Evolutionary conservation across 345 rosid genomes (phyloP).

Genomic region (Noccaea bulbosa): DNA sequence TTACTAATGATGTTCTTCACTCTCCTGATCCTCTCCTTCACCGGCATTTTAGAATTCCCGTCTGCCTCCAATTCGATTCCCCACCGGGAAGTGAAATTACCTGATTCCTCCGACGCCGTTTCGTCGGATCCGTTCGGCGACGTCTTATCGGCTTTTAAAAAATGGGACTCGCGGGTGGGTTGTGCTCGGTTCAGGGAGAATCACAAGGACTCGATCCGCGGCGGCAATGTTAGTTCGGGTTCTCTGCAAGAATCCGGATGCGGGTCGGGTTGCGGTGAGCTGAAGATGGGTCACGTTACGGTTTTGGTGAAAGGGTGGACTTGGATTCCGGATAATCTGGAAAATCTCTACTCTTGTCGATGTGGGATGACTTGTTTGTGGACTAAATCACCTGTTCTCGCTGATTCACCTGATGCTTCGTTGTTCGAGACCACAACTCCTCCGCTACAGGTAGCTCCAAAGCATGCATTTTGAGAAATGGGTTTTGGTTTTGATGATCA

Average conservation of each 20-base stretch:
- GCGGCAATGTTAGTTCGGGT: constrained; percentile 50
- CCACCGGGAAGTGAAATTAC: constrained; percentile 10
- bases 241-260: constrained; percentile 58
- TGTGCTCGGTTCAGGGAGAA: constrained; percentile 66
- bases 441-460: constrained; percentile 60
- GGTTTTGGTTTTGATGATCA: background rate
- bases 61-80: constrained; percentile 50
- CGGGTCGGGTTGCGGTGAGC: constrained; percentile 52
- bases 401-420: constrained; percentile 86
- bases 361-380: constrained; percentile 93
- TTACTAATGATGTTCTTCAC: constrained; percentile 65
- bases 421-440: constrained; percentile 83
- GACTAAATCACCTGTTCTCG: constrained; percentile 91
- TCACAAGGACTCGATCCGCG: constrained; percentile 43
- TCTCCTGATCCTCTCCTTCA: constrained; percentile 69
- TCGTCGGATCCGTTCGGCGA: constrained; percentile 66
- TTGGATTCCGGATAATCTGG: constrained; percentile 97
- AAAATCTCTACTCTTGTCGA: constrained; percentile 76
- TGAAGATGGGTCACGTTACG: constrained; percentile 67
- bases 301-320: constrained; percentile 95
- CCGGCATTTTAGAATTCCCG: constrained; percentile 80
- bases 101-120: constrained; percentile 15
- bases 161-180: constrained; percentile 87
- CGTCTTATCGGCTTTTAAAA: constrained; percentile 54
- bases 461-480: background rate